Evolutionary conservation across 306 rosid genomes (phyloP).

Genomic region (Datisca glomerata): DNA sequence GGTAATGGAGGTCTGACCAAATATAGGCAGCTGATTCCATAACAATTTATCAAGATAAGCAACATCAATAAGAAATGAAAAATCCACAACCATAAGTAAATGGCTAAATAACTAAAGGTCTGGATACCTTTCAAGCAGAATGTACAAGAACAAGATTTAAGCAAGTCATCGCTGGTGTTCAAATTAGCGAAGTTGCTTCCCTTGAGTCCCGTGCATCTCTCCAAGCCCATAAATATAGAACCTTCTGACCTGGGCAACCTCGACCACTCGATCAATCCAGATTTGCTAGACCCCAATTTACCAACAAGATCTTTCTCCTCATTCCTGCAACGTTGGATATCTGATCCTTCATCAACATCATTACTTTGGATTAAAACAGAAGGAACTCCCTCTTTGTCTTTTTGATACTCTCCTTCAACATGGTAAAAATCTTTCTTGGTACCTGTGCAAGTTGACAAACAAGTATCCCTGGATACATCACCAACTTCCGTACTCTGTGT

Average conservation of each 20-base stretch:
- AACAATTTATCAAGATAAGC: slow-evolving; percentile 12
- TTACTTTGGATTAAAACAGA: slow-evolving; percentile 13
- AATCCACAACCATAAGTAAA: slow-evolving; percentile 3
- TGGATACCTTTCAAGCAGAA: slow-evolving; percentile 79
- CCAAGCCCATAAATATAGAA: slow-evolving; percentile 32
- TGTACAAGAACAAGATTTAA: slow-evolving; percentile 57
- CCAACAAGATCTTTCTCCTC: slow-evolving; percentile 12
- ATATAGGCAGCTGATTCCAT: slow-evolving; percentile 60
- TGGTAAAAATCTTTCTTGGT: slow-evolving; percentile 12
- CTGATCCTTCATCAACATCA: slow-evolving; percentile 16
- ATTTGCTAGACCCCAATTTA: slow-evolving; percentile 16
- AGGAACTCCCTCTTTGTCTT: slow-evolving; percentile 9
- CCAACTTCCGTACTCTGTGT: slow-evolving; percentile 2
- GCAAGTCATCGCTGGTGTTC: slow-evolving; percentile 19
- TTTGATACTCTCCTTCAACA: no score
- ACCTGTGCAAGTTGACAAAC: slow-evolving; percentile 8
- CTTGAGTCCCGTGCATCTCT: slow-evolving; percentile 40
- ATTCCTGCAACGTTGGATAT: slow-evolving; percentile 14
- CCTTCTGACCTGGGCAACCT: slow-evolving; percentile 20
- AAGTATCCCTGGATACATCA: slow-evolving; percentile 20
- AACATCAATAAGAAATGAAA: slow-evolving; percentile 6
- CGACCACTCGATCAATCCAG: slow-evolving; percentile 14
- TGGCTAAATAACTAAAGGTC: neutral
- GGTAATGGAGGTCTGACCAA: slow-evolving; percentile 87
- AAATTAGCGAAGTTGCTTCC: slow-evolving; percentile 15